Conservation (phyloP, 768 basidiomycete species). For the Xerocomus potaroensis region DNA sequence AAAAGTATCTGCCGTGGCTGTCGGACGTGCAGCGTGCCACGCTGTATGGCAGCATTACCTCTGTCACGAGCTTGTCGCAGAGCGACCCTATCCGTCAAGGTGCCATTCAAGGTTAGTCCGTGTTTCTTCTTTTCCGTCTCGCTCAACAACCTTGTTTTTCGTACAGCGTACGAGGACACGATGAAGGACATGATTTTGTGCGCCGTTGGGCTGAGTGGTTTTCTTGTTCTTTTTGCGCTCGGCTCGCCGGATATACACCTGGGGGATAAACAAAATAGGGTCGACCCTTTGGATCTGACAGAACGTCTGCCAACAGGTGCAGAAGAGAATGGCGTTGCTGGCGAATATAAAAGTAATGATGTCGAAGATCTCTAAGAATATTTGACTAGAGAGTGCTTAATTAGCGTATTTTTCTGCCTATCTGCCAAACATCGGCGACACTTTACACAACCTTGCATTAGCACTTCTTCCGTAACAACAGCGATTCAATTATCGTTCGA, state of each 20-base stretch:
- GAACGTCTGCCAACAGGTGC: slow-evolving; percentile 6
- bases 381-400: too few relatives aligned
- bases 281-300: slow-evolving; percentile 38
- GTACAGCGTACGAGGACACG: slow-evolving; percentile 51
- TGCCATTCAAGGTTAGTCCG: slow-evolving; percentile 51
- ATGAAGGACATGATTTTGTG: slow-evolving; percentile 55
- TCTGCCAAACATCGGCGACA: neutral
- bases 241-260: slow-evolving; percentile 66
- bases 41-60: slow-evolving; percentile 54
- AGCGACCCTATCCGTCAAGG: slow-evolving; percentile 61
- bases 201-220: slow-evolving; percentile 47
- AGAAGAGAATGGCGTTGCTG: neutral
- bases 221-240: slow-evolving; percentile 56
- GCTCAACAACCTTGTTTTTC: too few relatives aligned
- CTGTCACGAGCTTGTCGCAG: slow-evolving; percentile 44
- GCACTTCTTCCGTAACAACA: neutral
- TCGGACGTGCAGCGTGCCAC: slow-evolving; percentile 37
- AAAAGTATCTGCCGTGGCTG: slow-evolving; percentile 48
- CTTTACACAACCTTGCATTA: too few relatives aligned
- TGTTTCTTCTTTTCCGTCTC: too few relatives aligned
- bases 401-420: too few relatives aligned
- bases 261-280: slow-evolving; percentile 66
- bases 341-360: neutral
- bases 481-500: slow-evolving; percentile 4
- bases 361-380: neutral